Conservation (phyloP, 1,284 basidiomycete genomes). For the Leccinum pachyderme region DNA sequence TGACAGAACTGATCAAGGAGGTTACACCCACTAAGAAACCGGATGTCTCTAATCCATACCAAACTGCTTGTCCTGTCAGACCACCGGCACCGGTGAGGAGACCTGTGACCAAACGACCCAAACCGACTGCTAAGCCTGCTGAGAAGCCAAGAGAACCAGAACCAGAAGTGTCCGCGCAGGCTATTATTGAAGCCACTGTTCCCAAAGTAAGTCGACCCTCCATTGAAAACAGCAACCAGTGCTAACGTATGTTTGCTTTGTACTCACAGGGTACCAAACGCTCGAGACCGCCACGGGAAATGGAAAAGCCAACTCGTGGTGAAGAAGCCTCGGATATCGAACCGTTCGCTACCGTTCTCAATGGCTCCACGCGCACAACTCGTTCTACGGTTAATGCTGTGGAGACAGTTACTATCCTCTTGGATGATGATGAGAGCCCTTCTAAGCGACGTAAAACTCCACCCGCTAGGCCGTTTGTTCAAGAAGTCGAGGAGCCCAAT, state of each 20-base stretch:
- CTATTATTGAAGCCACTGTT: slow-evolving; percentile 69
- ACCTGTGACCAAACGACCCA: slow-evolving; percentile 35
- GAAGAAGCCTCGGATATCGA: slow-evolving; percentile 12
- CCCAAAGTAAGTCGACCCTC: slow-evolving; percentile 51
- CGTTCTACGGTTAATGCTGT: slow-evolving; percentile 5
- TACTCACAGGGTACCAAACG: slow-evolving; percentile 62
- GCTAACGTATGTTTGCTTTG: not conserved
- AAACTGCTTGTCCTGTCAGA: slow-evolving; percentile 59
- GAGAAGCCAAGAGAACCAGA: slow-evolving; percentile 34
- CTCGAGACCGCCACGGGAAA: slow-evolving; percentile 56
- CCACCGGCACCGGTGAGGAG: slow-evolving; percentile 40
- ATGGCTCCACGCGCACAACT: slow-evolving; percentile 17
- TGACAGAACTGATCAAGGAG: slow-evolving; percentile 66
- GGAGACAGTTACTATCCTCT: slow-evolving; percentile 25
- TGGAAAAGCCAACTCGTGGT: slow-evolving; percentile 21
- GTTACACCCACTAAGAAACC: slow-evolving; percentile 60
- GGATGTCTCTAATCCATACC: slow-evolving; percentile 70
- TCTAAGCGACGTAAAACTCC: slow-evolving; percentile 42
- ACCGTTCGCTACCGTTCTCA: slow-evolving; percentile 25
- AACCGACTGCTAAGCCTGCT: slow-evolving; percentile 28
- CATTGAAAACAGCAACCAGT: not conserved
- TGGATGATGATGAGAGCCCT: slow-evolving; percentile 36
- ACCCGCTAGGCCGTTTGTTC: slow-evolving; percentile 2
- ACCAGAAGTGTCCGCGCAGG: slow-evolving; percentile 49
- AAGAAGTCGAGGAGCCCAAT: slow-evolving; percentile 38